Conservation (phyloP, 768 basidiomycete genomes). For the Artomyces pyxidatus region DNA sequence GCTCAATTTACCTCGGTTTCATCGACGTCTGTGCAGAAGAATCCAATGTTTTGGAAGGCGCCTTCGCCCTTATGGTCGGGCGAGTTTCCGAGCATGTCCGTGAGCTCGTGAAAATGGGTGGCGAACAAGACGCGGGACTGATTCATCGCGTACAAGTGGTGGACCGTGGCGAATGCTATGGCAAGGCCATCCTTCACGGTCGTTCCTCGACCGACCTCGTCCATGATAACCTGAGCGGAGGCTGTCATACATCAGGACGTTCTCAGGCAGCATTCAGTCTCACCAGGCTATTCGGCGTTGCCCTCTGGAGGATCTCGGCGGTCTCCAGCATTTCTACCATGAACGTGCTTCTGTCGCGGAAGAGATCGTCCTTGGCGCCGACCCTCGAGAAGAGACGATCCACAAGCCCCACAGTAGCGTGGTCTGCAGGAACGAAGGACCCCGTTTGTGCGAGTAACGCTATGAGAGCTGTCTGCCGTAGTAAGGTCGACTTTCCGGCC, state of each 20-base stretch:
- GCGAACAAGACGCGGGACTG: conserved; percentile 86
- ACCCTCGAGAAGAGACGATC: conserved; percentile 92
- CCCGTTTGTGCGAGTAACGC: conserved; percentile 87
- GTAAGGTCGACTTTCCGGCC: conserved; percentile 89
- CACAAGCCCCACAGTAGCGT: conserved; percentile 73
- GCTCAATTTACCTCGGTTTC: conserved; percentile 54
- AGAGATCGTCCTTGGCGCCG: conserved; percentile 92
- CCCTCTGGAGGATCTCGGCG: conserved; percentile 78
- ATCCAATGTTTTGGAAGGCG: conserved; percentile 56
- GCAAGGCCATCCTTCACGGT: conserved; percentile 88
- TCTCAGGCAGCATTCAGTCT: conserved; percentile 18
- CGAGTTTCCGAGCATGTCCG: conserved; percentile 68
- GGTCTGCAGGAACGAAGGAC: conserved; percentile 87
- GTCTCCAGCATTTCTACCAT: conserved; percentile 99
- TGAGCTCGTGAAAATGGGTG: conserved; percentile 96
- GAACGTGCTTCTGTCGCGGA: conserved; percentile 89
- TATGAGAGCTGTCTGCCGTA: conserved; percentile 88
- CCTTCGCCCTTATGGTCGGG: conserved; percentile 35
- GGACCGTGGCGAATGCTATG: conserved; percentile 85
- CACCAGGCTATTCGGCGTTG: conserved; percentile 79
- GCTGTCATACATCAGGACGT: neutral
- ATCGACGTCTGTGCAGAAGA: conserved; percentile 86
- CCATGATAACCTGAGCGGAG: conserved; percentile 83
- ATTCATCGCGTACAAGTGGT: conserved; percentile 68
- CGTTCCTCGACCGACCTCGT: conserved; percentile 97